These are phyloP conservation scores for Chaetomium cochliodes DNA, from an alignment of 495 filamentous ascomycete genomes.

Conservation along the genomic window DNA sequence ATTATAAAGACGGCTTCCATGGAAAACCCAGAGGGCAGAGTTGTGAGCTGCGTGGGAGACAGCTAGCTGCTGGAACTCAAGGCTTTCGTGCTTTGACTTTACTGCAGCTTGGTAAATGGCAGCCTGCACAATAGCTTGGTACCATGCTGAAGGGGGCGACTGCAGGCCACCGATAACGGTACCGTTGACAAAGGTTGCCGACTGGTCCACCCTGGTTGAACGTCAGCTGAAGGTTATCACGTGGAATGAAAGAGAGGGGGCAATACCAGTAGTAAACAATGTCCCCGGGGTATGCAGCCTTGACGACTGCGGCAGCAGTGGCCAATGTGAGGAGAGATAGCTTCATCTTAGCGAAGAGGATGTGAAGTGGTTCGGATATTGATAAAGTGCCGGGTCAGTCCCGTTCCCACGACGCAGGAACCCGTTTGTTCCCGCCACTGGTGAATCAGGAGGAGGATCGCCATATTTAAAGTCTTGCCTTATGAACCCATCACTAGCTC, in stretches of 20 bases:
- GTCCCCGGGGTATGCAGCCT: constrained; percentile 37
- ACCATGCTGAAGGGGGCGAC: constrained; percentile 38
- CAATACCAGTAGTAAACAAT: constrained; percentile 41
- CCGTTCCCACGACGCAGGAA: constrained; percentile 11
- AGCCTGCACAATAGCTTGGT: constrained; percentile 35
- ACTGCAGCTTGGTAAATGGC: constrained; percentile 39
- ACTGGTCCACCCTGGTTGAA: constrained; percentile 33
- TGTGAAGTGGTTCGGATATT: neutral
- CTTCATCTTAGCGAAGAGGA: constrained; percentile 15
- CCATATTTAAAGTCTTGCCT: neutral
- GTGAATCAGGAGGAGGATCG: neutral
- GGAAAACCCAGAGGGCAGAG: constrained; percentile 37
- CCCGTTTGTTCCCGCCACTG: constrained; percentile 1
- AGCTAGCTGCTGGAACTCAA: constrained; percentile 41
- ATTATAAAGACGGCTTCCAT: constrained; percentile 37
- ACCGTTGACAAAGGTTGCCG: constrained; percentile 35
- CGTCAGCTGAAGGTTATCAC: neutral
- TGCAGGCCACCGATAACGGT: constrained; percentile 37
- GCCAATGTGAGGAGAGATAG: constrained; percentile 17
- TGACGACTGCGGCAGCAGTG: constrained; percentile 19
- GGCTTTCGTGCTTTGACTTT: constrained; percentile 25
- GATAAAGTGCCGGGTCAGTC: neutral
- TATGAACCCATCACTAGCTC: neutral
- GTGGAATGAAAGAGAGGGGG: too few species aligned
- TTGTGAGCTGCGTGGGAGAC: constrained; percentile 44